Base-by-base conservation (phyloP, 495 filamentous ascomycete genomes). In the Filosporella fistucella region DNA sequence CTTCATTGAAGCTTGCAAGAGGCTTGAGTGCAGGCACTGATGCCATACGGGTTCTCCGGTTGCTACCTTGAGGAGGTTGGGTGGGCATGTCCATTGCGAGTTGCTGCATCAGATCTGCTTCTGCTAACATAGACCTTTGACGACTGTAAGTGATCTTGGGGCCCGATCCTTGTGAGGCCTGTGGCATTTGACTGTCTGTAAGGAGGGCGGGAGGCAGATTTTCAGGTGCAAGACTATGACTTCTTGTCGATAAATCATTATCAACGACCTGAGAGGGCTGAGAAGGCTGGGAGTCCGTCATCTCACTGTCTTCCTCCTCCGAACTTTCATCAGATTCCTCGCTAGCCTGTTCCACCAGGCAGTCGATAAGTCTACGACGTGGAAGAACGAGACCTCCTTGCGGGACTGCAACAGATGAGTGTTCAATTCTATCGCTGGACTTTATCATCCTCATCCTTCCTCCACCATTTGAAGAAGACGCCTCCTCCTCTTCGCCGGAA, bases 301-400 rank as follows among this genome's bases (percentile, higher is more conserved):
- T 38, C 3, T 21, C 10, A 16, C 17, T 33, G 5, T 29, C 20
- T 3, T 45, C 38, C n/a, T 51, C 42, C 11, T 49, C 49, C 10
- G 32, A 17, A 9, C 33, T 43, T 9, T 53, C 49, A 1, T 55
- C 41, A 1, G 42, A 42, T 24, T 38, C 41, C 7, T 44, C 28
- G 12, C 43, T 23, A 14, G 50, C 28, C 46, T 77, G 73, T n/a
- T 68, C 66, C 12, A 64, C 72, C n/a, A 81, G 60, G 21, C 67
- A 63, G 61, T 82, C 78, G 45, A 82, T 79, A 21, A 82, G 43
- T 14, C 78, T 69, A 44, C 66, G 70, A 28, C 70, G 72, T 14
- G 64, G 64, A 38, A 34, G 21, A 10, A 37, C 35, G 4, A 55
- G 34, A 22, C 49, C 52, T 32, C 35, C 39, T 18, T 39, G 39